Evolutionary conservation across 495 filamentous ascomycete genomes (phyloP).

Genomic region (Aspergillus asperescens): DNA sequence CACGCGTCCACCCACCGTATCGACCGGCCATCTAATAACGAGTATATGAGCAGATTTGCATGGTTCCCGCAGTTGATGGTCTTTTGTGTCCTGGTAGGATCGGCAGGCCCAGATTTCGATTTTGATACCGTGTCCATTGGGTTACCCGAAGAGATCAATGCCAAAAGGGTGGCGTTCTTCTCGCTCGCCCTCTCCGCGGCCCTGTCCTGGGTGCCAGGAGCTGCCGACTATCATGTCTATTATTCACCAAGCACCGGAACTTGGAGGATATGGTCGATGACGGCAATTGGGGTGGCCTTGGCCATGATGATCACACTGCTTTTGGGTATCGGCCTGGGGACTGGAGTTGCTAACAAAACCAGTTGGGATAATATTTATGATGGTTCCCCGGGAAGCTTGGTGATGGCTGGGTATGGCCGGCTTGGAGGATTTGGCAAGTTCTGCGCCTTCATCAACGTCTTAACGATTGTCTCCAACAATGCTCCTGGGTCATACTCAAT

Average conservation of each 20-base stretch:
- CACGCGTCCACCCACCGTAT: neutral
- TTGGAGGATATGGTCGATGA: slow-evolving; percentile 44
- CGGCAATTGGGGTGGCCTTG: slow-evolving; percentile 42
- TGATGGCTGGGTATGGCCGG: slow-evolving; percentile 57
- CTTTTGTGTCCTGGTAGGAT: slow-evolving; percentile 61
- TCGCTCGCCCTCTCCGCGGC: slow-evolving; percentile 52
- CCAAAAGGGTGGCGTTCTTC: slow-evolving; percentile 61
- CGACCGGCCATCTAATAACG: neutral
- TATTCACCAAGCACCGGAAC: slow-evolving; percentile 47
- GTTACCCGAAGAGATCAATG: slow-evolving; percentile 39
- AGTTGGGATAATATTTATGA: slow-evolving; percentile 52
- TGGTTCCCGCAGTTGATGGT: slow-evolving; percentile 65
- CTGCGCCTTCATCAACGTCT: slow-evolving; percentile 60
- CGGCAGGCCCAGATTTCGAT: slow-evolving; percentile 63
- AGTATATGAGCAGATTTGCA: slow-evolving; percentile 47
- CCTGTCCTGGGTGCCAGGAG: slow-evolving; percentile 49
- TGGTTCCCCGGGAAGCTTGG: slow-evolving; percentile 56
- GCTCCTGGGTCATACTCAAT: slow-evolving; percentile 68
- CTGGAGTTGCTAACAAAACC: slow-evolving; percentile 48
- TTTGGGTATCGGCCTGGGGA: slow-evolving; percentile 67
- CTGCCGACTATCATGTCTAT: slow-evolving; percentile 55
- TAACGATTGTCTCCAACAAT: slow-evolving; percentile 66
- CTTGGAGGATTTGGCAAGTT: slow-evolving; percentile 66
- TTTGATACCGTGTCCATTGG: slow-evolving; percentile 38
- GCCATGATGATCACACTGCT: slow-evolving; percentile 56